Percentiles rank a stretch among this genome's conserved stretches.
Conservation (phyloP, 495 filamentous ascomycete species). For the Aeminium ludgeri region DNA sequence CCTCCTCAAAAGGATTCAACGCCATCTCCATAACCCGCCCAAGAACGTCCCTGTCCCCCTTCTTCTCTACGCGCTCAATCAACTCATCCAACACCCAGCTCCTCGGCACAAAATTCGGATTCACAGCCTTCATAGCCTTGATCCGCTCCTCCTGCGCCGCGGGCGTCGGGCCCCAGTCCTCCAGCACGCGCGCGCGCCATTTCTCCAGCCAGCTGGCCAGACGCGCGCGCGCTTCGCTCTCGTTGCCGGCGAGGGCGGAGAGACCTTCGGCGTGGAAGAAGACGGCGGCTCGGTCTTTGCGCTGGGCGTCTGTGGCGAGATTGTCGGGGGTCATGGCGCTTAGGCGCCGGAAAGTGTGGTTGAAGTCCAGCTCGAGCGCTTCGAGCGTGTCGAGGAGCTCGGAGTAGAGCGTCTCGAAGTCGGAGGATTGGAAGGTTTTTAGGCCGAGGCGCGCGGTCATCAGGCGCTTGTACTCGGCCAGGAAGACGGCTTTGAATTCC, state of each 20-base stretch:
- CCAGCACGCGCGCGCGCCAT: slow-evolving; percentile 49
- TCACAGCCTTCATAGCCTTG: slow-evolving; percentile 60
- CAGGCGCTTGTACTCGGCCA: slow-evolving; percentile 67
- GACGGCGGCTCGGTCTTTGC: slow-evolving; percentile 37
- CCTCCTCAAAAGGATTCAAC: slow-evolving; percentile 65
- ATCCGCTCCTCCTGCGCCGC: slow-evolving; percentile 42
- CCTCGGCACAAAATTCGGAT: slow-evolving; percentile 79
- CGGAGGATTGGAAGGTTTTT: slow-evolving; percentile 40
- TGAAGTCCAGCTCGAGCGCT: slow-evolving; percentile 67
- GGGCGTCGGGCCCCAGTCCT: slow-evolving; percentile 45
- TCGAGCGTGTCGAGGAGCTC: slow-evolving; percentile 72
- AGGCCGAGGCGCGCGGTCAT: slow-evolving; percentile 69
- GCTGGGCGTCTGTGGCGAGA: slow-evolving; percentile 41
- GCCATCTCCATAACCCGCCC: slow-evolving; percentile 60
- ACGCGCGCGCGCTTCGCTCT: slow-evolving; percentile 43
- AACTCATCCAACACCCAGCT: slow-evolving; percentile 89
- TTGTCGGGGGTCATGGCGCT: slow-evolving; percentile 38
- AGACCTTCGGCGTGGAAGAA: slow-evolving; percentile 61
- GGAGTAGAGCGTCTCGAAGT: slow-evolving; percentile 63
- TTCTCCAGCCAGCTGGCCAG: slow-evolving; percentile 59
- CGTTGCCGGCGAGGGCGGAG: slow-evolving; percentile 34
- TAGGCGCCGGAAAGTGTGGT: slow-evolving; percentile 74
- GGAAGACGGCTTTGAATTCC: slow-evolving; percentile 74
- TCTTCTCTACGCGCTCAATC: slow-evolving; percentile 71
- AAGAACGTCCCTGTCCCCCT: slow-evolving; percentile 64